phyloP scores from a whole-genome alignment of 2,329 filamentous ascomycete genomes.

The Dactylellina sp. region DNA sequence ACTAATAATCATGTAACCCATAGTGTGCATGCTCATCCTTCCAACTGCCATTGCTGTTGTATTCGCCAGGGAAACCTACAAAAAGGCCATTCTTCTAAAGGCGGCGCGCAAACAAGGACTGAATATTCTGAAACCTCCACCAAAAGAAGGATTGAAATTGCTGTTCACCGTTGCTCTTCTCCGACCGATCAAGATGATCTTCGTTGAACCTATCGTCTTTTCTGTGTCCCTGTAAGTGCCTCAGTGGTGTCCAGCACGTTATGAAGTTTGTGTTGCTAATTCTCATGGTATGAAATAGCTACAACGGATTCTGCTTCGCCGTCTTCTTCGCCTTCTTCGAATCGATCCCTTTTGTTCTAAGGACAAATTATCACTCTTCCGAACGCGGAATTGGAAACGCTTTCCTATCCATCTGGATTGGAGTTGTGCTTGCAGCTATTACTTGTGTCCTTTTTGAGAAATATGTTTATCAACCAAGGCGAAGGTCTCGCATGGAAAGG shows the following conservation, averaged over 20 bases:
- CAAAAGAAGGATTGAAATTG: constrained; percentile 68
- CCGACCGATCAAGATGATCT: constrained; percentile 77
- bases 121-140: constrained; percentile 39
- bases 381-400: constrained; percentile 57
- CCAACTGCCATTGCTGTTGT: constrained; percentile 21
- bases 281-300: constrained; percentile 67
- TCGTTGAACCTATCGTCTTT: constrained; percentile 80
- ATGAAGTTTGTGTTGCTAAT: not conserved
- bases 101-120: constrained; percentile 24
- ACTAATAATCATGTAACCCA: not conserved
- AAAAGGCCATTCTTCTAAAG: constrained; percentile 70
- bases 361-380: constrained; percentile 54
- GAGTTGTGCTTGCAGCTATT: constrained; percentile 57
- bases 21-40: constrained; percentile 53
- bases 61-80: constrained; percentile 70
- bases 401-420: constrained; percentile 58
- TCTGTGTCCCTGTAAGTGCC: constrained; percentile 62
- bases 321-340: constrained; percentile 78
- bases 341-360: constrained; percentile 58
- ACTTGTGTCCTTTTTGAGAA: constrained; percentile 51
- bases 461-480: constrained; percentile 41
- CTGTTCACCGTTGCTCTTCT: constrained; percentile 76
- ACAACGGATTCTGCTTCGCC: constrained; percentile 77
- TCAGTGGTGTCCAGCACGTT: not conserved
- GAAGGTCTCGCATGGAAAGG: not conserved